phyloP scores from a whole-genome alignment of 352 stramenopile species.

The Phytophthora capsici region DNA sequence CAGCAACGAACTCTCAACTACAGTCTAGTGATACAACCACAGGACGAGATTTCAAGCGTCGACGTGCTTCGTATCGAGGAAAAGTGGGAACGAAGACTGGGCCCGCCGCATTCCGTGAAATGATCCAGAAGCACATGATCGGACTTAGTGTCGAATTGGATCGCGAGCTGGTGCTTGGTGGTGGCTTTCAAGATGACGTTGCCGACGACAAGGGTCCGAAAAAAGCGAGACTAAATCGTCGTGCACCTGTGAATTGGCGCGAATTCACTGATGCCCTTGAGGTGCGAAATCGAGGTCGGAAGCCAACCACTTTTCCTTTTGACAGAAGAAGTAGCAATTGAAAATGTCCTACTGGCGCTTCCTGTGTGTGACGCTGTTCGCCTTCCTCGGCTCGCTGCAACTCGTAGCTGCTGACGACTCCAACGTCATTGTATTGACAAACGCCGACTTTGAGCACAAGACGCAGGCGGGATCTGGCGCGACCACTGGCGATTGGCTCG shows the following conservation, averaged over 20 bases:
- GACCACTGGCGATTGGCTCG: conserved; percentile 92
- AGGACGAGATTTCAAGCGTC: conserved; percentile 54
- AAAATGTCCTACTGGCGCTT: conserved; percentile 28
- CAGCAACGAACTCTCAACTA: neutral
- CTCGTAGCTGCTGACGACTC: conserved; percentile 34
- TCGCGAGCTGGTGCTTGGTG: conserved; percentile 40
- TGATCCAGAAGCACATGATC: conserved; percentile 74
- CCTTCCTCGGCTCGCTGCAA: conserved; percentile 33
- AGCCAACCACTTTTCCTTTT: too few relatives aligned
- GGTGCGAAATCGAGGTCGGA: conserved; percentile 44
- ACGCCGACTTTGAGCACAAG: conserved; percentile 88
- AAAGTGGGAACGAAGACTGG: conserved; percentile 53
- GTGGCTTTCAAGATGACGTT: conserved; percentile 25
- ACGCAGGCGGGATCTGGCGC: conserved; percentile 90
- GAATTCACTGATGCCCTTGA: conserved; percentile 44
- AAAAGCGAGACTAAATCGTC: neutral
- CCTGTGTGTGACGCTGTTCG: conserved; percentile 31
- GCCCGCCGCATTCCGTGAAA: conserved; percentile 53
- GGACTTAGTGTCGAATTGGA: conserved; percentile 51
- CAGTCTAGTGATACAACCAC: neutral
- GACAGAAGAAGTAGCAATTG: neutral
- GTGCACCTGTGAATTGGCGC: conserved; percentile 18
- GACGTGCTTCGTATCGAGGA: conserved; percentile 57
- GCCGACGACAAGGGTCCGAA: neutral
- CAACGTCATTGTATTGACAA: conserved; percentile 70